Base-by-base conservation (phyloP, 352 stramenopile genomes). In the Achlya hypogyna region DNA sequence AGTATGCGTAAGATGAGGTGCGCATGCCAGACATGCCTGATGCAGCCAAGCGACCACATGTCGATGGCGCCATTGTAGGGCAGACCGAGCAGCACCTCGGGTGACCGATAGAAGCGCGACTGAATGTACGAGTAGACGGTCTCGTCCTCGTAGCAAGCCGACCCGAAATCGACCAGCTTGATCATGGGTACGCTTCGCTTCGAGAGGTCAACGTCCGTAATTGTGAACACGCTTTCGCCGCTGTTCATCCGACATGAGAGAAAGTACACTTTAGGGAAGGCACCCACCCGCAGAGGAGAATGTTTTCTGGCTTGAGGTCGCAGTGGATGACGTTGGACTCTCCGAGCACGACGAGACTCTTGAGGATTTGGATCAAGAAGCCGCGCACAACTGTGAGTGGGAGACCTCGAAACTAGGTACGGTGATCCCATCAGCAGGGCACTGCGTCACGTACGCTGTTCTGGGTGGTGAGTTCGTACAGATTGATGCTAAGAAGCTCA, bases 121-220 rank as follows among this genome's bases (percentile, higher is more conserved):
- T 97, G 90, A 54, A 97, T 96, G 72, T 97, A 97, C 8, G 84
- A 86, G 62, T 95, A 91, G 51, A 88, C 75, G 3, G 82, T 84
- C 66, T 91, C 87, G 64, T 89, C 78, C 16, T 74, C 81, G 34
- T 80, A 77, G 75, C 91, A 98, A 0, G 81, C 92, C 31, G 77
- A 94, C 31, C 91, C 93, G 82, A 98, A 97, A 74, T 98, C 93
- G 72, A 98, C 96, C 1, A 98, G 78, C 71, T 98, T 97, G 49
- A 98, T 65, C n/a, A 9, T 35, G 4, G 56, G 52, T 22, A 63
- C 52, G n/a, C n/a, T 22, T 70, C 51, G 20, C 51, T 10, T 20
- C 31, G 25, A 40, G 25, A 82, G 58, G 98, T 56, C 1, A n/a
- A 16, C 49, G 31, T 56, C 97, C 25, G 97, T 92, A 20, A 79